Evolutionary conservation across 768 basidiomycete genomes (phyloP).

Genomic region (Phylloporus arenicola): DNA sequence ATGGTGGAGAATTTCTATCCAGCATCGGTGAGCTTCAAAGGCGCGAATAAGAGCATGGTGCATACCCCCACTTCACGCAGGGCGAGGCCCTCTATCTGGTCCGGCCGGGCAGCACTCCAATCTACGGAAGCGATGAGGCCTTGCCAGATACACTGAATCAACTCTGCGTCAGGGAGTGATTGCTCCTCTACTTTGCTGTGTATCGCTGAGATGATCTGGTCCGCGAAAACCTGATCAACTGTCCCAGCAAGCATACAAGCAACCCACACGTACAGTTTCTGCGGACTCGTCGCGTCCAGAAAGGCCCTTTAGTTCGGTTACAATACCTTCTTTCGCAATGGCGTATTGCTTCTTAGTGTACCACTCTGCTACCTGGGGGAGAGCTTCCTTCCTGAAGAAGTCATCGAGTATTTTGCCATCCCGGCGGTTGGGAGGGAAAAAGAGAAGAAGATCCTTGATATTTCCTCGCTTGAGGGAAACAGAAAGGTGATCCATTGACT

Average conservation of each 20-base stretch:
- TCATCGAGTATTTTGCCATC: conserved; percentile 71
- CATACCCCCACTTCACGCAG: conserved; percentile 82
- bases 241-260: not conserved
- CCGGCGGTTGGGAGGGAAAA: conserved; percentile 85
- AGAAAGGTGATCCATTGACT: conserved; percentile 87
- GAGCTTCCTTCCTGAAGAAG: conserved; percentile 77
- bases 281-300: conserved; percentile 63
- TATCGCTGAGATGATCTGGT: conserved; percentile 71
- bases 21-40: not conserved
- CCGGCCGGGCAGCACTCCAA: conserved; percentile 82
- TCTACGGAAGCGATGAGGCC: conserved; percentile 85
- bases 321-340: conserved; percentile 72
- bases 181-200: conserved; percentile 68
- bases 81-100: conserved; percentile 89
- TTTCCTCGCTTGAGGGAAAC: conserved; percentile 76
- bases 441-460: conserved; percentile 76
- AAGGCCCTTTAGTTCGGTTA: conserved; percentile 63
- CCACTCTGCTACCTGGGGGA: conserved; percentile 86
- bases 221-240: conserved; percentile 8
- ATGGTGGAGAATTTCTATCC: conserved; percentile 77
- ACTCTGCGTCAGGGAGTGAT: conserved; percentile 79
- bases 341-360: conserved; percentile 87
- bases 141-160: conserved; percentile 88
- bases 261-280: conserved; percentile 51
- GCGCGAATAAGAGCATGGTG: conserved; percentile 7